A percentile compares a stretch with the other conserved stretches of the same genome.
These are phyloP conservation scores for Hippophae rhamnoides DNA, from an alignment of 306 rosid species.

Conservation along the genomic window DNA sequence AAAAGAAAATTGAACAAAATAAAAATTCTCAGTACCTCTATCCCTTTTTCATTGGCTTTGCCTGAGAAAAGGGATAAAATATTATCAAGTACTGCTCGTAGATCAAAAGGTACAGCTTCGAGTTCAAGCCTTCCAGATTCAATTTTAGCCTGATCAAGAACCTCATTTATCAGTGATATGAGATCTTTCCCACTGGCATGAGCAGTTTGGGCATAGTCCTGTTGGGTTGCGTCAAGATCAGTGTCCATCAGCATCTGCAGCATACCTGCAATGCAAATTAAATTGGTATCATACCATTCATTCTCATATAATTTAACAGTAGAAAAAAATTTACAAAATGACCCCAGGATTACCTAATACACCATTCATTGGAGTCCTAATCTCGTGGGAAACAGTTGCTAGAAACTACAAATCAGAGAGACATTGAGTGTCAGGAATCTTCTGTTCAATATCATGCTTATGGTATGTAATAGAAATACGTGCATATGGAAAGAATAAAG, in stretches of 20 bases:
- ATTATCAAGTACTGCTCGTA: constrained; percentile 68
- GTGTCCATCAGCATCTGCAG: constrained; percentile 97
- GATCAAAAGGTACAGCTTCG: constrained; percentile 72
- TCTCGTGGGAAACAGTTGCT: constrained; percentile 98
- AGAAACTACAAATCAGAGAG: constrained; percentile 57
- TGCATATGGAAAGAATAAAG: not conserved
- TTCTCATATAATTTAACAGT: constrained; percentile 6
- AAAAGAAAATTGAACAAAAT: constrained; percentile 6
- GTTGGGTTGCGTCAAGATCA: constrained; percentile 66
- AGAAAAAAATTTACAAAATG: constrained; percentile 3
- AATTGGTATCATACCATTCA: constrained; percentile 15
- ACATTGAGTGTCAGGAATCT: constrained; percentile 10
- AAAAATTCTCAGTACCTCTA: constrained; percentile 51
- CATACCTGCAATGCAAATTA: constrained; percentile 58
- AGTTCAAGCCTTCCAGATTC: constrained; percentile 95
- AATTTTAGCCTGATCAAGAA: constrained; percentile 92
- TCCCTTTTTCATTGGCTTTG: constrained; percentile 61
- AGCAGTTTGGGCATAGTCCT: constrained; percentile 78
- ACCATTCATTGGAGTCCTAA: constrained; percentile 98
- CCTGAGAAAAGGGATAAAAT: constrained; percentile 61
- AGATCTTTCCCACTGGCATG: constrained; percentile 78
- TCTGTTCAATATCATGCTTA: not conserved
- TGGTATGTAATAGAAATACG: no score
- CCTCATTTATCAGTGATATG: constrained; percentile 82
- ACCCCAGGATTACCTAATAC: constrained; percentile 59